A percentile compares a stretch with the other conserved stretches of the same genome.
Conservation (phyloP, 108 stramenopile species). For the Nitzschia putrida region DNA sequence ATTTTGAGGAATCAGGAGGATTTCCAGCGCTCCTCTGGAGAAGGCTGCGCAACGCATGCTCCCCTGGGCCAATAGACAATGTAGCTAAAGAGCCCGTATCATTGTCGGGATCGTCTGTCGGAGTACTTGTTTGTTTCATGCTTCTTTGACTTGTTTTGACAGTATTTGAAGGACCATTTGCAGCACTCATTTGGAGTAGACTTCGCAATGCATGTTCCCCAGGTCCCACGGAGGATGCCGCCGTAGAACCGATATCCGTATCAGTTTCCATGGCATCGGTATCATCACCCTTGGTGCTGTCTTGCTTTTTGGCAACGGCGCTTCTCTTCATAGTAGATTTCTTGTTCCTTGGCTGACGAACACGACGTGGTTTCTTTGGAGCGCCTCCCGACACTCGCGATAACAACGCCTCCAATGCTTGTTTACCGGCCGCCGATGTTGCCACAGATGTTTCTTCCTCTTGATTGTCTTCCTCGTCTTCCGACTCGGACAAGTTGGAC, state of each 20-base stretch:
- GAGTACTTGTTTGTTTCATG: neutral
- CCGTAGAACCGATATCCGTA: neutral
- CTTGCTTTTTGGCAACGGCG: neutral
- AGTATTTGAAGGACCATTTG: neutral
- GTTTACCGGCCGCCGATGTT: constrained; percentile 31
- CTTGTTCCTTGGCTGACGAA: constrained; percentile 2
- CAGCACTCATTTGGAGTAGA: neutral
- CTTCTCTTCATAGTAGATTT: neutral
- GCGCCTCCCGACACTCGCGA: constrained; percentile 5
- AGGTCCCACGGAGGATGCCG: neutral
- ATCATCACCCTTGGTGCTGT: neutral
- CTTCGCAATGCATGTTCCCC: neutral
- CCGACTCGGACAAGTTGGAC: constrained; percentile 21
- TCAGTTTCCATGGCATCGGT: neutral
- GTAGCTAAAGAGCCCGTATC: neutral
- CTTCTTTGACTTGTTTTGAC: neutral
- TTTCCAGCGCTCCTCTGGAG: neutral
- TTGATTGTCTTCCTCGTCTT: constrained; percentile 10
- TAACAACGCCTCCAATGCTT: constrained; percentile 18
- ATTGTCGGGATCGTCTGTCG: neutral
- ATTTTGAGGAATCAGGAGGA: neutral
- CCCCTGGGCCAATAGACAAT: constrained; percentile 2
- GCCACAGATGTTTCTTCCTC: constrained; percentile 23
- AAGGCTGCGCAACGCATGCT: neutral
- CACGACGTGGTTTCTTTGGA: neutral